Evolutionary conservation across 306 rosid genomes (phyloP).

Genomic region (Cicer pinnatifidum): DNA sequence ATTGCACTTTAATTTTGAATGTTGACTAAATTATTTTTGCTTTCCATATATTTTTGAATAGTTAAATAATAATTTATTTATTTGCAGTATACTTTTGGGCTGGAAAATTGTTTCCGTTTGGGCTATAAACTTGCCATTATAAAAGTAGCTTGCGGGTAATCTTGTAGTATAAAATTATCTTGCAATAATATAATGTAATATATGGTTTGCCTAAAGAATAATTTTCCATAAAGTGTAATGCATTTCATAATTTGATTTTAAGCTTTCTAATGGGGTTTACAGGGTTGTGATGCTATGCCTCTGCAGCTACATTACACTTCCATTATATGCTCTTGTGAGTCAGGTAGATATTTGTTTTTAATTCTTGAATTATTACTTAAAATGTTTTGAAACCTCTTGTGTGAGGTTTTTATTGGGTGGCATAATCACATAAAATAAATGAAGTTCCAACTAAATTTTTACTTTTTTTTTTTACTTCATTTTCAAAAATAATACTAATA

Average conservation of each 20-base stretch:
- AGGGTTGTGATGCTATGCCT: conserved; percentile 65
- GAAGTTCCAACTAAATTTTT: too few species aligned
- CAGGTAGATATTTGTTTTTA: conserved; percentile 57
- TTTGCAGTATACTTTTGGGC: conserved; percentile 78
- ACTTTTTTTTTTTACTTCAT: too few species aligned
- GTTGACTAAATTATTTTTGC: neutral
- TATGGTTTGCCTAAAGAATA: neutral
- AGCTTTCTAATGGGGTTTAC: conserved; percentile 27
- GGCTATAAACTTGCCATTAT: conserved; percentile 57
- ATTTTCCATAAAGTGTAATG: neutral
- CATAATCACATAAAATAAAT: too few species aligned
- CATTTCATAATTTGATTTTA: neutral
- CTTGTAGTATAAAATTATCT: too few species aligned
- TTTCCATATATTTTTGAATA: conserved; percentile 12
- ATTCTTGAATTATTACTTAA: neutral
- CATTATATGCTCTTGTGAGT: conserved; percentile 84
- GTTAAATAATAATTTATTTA: conserved; percentile 32
- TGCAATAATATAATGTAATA: neutral
- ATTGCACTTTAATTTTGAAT: conserved; percentile 29
- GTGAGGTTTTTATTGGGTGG: too few species aligned
- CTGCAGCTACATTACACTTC: conserved; percentile 93
- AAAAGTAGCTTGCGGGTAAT: conserved; percentile 78
- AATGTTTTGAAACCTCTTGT: neutral
- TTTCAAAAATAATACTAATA: too few species aligned
- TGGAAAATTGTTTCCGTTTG: conserved; percentile 72